phyloP scores from a whole-genome alignment of 805 yeast genomes.

The Hanseniaspora nectarophila region DNA sequence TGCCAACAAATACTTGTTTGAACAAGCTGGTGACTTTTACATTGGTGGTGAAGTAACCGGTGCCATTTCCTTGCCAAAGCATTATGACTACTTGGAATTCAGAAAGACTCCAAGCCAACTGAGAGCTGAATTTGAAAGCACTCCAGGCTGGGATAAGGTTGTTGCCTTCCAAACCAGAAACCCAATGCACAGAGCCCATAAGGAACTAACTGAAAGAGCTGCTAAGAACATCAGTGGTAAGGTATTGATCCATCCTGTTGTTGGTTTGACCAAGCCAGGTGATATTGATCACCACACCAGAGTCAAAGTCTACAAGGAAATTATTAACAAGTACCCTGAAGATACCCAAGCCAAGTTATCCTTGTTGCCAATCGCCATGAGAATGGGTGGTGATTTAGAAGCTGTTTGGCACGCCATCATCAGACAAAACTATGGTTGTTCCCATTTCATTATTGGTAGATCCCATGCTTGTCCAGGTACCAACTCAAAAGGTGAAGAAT shows the following conservation, averaged over 20 bases:
- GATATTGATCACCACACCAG: conserved; percentile 96
- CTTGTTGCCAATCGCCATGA: conserved; percentile 87
- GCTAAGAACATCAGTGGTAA: conserved; percentile 85
- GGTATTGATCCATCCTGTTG: conserved; percentile 89
- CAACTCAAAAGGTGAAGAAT: conserved; percentile 79
- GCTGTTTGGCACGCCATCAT: conserved; percentile 97
- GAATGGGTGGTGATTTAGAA: conserved; percentile 98
- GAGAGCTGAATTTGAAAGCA: conserved; percentile 66
- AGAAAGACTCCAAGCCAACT: conserved; percentile 86
- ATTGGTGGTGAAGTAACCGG: conserved; percentile 72
- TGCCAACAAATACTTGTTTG: conserved; percentile 64
- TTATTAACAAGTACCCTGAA: conserved; percentile 82
- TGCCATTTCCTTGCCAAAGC: conserved; percentile 72
- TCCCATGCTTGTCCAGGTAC: conserved; percentile 97
- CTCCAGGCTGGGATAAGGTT: conserved; percentile 67
- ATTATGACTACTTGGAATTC: conserved; percentile 78
- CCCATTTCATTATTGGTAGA: conserved; percentile 94
- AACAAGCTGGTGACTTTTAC: conserved; percentile 70
- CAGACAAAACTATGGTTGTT: conserved; percentile 91
- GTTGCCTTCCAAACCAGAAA: conserved; percentile 97
- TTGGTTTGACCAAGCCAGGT: conserved; percentile 93
- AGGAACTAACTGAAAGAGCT: conserved; percentile 91
- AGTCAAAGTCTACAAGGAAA: conserved; percentile 86
- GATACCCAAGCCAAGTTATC: conserved; percentile 78
- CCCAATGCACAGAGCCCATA: conserved; percentile 98